Percentiles rank a stretch among this genome's conserved stretches.
Evolutionary conservation across 495 filamentous ascomycete genomes (phyloP).

Genomic region (Elaphomyces granulatus): DNA sequence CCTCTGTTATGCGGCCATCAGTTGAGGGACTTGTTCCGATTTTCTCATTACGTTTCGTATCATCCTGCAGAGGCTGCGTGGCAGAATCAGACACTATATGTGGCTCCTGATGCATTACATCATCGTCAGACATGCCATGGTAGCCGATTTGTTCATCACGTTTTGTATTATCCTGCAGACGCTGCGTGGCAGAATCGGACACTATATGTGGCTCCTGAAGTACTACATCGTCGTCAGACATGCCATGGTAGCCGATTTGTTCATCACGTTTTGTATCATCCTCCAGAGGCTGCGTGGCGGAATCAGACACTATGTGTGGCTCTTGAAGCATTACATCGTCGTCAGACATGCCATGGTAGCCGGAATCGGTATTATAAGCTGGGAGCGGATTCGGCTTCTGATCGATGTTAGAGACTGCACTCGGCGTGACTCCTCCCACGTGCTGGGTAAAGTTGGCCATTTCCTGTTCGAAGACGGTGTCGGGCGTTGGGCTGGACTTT

Average conservation of each 20-base stretch:
- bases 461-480: constrained; percentile 11
- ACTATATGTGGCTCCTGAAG: constrained; percentile 29
- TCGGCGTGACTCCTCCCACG: constrained; percentile 4
- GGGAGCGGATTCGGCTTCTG: constrained; percentile 28
- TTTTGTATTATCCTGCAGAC: constrained; percentile 24
- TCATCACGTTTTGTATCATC: constrained; percentile 25
- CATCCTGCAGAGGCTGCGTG: constrained; percentile 25
- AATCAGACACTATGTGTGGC: constrained; percentile 26
- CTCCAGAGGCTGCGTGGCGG: constrained; percentile 24
- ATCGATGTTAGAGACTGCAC: background rate
- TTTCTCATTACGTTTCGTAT: constrained; percentile 19
- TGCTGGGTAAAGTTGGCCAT: constrained; percentile 16
- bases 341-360: constrained; percentile 65
- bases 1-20: constrained; percentile 39
- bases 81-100: constrained; percentile 22
- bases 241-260: constrained; percentile 78
- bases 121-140: constrained; percentile 55
- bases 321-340: no score
- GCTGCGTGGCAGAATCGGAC: constrained; percentile 24
- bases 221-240: constrained; percentile 44
- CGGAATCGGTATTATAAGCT: constrained; percentile 49
- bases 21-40: constrained; percentile 17
- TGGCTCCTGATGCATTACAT: constrained; percentile 24
- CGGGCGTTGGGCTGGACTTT: constrained; percentile 8
- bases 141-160: constrained; percentile 59